phyloP scores from a whole-genome alignment of 257 asterid species.

The Marsdenia floribunda region DNA sequence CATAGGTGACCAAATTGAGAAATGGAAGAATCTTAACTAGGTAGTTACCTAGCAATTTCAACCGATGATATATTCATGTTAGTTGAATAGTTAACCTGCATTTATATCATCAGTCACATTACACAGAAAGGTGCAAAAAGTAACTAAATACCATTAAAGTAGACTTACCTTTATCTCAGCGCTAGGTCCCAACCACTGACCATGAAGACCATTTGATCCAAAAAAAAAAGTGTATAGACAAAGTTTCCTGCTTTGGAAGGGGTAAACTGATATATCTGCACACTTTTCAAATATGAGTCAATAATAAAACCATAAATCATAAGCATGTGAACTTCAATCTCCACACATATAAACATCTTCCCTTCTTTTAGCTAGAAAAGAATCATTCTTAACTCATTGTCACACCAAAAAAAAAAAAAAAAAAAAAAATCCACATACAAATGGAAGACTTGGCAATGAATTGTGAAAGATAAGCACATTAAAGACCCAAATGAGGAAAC shows the following conservation, averaged over 20 bases:
- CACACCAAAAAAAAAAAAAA: too few relatives aligned
- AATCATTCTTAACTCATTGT: too few relatives aligned
- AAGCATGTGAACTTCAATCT: neutral
- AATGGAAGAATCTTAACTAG: slow-evolving; percentile 9
- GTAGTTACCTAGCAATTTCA: slow-evolving; percentile 64
- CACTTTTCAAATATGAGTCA: slow-evolving; percentile 14
- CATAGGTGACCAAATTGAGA: neutral
- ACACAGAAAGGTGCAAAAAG: slow-evolving; percentile 10
- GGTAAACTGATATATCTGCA: slow-evolving; percentile 74
- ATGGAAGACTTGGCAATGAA: neutral
- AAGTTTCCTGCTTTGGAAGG: slow-evolving; percentile 83
- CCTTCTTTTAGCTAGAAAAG: neutral
- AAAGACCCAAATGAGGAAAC: neutral
- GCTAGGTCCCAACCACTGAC: slow-evolving; percentile 71
- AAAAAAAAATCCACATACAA: neutral
- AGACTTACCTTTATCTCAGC: slow-evolving; percentile 63
- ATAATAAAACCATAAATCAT: neutral
- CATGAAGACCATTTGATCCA: slow-evolving; percentile 85
- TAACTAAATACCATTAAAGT: slow-evolving; percentile 3
- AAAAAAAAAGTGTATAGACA: slow-evolving; percentile 84
- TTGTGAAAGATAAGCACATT: neutral
- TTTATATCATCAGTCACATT: slow-evolving; percentile 10
- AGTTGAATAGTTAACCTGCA: slow-evolving; percentile 84
- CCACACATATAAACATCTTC: neutral
- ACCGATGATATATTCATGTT: slow-evolving; percentile 40